These are phyloP conservation scores for Cladosporium sp. DNA, from an alignment of 2,329 filamentous ascomycete genomes.

Conservation along the genomic window DNA sequence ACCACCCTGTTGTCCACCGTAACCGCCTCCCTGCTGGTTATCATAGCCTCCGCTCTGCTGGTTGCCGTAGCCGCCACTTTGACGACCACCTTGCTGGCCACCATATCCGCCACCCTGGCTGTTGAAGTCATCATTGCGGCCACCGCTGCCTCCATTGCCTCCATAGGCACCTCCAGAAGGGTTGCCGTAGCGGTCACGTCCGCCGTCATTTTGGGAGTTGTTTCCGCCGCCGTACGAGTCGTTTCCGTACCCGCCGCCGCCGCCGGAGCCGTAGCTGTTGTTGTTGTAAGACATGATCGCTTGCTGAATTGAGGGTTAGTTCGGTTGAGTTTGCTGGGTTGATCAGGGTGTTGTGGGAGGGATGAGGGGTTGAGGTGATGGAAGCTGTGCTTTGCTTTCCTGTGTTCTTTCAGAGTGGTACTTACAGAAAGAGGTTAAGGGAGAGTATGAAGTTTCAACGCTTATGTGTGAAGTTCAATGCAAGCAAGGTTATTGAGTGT, in stretches of 20 bases:
- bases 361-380: no score
- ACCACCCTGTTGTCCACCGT: conserved; percentile 17
- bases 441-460: no score
- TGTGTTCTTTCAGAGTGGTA: no score
- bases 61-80: conserved; percentile 8
- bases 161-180: conserved; percentile 1
- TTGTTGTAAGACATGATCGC: conserved; percentile 18
- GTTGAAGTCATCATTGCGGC: no score
- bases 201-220: conserved; percentile 5
- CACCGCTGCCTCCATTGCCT: conserved; percentile 14
- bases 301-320: no score
- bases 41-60: background rate
- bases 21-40: conserved; percentile 12
- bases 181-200: background rate
- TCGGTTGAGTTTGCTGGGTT: no score
- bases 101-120: conserved; percentile 10
- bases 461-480: no score
- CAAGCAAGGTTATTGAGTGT: no score
- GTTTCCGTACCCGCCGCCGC: conserved; percentile 14
- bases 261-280: conserved; percentile 10
- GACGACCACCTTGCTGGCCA: conserved; percentile 6
- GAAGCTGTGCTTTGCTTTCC: no score
- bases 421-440: no score
- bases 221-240: conserved; percentile 17
- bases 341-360: no score